Percentiles rank a stretch among this genome's conserved stretches.
Evolutionary conservation across 2,329 filamentous ascomycete species (phyloP).

Genomic region (Ceratocystis cacaofunesta): DNA sequence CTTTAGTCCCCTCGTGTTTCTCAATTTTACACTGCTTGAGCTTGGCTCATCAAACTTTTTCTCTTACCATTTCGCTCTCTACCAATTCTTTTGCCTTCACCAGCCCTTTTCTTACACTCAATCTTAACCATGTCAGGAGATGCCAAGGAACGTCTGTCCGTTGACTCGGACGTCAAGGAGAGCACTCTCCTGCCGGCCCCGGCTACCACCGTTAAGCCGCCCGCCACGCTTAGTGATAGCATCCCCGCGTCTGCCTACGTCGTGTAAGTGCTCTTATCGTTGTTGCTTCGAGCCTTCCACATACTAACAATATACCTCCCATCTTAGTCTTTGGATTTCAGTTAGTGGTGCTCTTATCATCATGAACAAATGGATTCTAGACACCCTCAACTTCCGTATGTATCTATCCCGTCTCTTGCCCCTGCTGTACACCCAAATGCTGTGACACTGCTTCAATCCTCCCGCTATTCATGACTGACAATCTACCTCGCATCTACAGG

Average conservation of each 20-base stretch:
- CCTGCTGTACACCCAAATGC: not conserved
- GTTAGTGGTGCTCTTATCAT: conserved; percentile 90
- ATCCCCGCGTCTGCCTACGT: conserved; percentile 83
- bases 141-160: conserved; percentile 73
- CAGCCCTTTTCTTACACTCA: conserved; percentile 12
- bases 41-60: no score
- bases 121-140: conserved; percentile 34
- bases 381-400: conserved; percentile 61
- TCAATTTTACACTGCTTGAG: not conserved
- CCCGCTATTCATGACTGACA: not conserved
- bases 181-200: conserved; percentile 37
- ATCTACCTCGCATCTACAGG: conserved; percentile 32
- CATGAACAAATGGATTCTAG: conserved; percentile 98
- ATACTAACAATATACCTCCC: conserved; percentile 5
- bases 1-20: not conserved
- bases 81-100: conserved; percentile 15
- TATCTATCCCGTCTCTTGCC: not conserved
- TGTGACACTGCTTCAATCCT: not conserved
- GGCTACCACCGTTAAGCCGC: conserved; percentile 60
- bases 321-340: conserved; percentile 52
- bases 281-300: not conserved
- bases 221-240: conserved; percentile 50
- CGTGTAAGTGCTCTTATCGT: conserved; percentile 31
- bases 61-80: not conserved
- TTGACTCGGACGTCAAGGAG: conserved; percentile 49